A percentile compares a stretch with the other conserved stretches of the same genome.
Conservation (phyloP, 139 green algal genomes). For the Parachlorella kessleri region DNA sequence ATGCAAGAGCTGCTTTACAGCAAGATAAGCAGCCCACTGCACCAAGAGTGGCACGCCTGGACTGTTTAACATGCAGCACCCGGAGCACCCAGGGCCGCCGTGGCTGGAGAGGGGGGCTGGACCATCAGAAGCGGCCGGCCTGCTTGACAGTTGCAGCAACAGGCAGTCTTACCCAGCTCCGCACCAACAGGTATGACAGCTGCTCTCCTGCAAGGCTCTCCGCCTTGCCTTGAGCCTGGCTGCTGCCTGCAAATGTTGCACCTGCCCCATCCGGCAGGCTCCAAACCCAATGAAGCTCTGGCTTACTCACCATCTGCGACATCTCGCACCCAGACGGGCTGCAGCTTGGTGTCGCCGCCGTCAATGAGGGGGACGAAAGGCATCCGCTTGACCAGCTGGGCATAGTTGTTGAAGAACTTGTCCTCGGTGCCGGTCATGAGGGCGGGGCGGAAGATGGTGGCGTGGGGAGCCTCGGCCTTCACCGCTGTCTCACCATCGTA, state of each 20-base stretch:
- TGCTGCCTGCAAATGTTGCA: too few relatives aligned
- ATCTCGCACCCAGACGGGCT: conserved; percentile 75
- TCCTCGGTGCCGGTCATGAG: conserved; percentile 93
- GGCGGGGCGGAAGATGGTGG: conserved; percentile 78
- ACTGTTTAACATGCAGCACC: too few relatives aligned
- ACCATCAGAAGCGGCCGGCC: not conserved
- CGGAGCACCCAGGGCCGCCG: not conserved
- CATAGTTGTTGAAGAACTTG: conserved; percentile 85
- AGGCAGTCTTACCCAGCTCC: not conserved
- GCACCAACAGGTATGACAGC: not conserved
- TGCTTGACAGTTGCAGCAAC: not conserved
- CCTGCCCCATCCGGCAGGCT: too few relatives aligned
- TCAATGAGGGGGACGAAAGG: conserved; percentile 77
- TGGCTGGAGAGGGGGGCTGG: not conserved
- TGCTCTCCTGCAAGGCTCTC: not conserved
- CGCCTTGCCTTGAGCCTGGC: not conserved
- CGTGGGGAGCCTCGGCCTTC: conserved; percentile 45
- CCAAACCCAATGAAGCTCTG: too few relatives aligned
- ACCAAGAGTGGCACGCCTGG: too few relatives aligned
- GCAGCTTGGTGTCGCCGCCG: conserved; percentile 60
- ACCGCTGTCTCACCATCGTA: conserved; percentile 68
- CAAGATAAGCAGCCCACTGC: not conserved
- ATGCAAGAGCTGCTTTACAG: not conserved
- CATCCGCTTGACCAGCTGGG: conserved; percentile 62
- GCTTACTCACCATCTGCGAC: conserved; percentile 52